Evolutionary conservation across 108 stramenopile species (phyloP).

Genomic region (Aureococcus anophagefferens): DNA sequence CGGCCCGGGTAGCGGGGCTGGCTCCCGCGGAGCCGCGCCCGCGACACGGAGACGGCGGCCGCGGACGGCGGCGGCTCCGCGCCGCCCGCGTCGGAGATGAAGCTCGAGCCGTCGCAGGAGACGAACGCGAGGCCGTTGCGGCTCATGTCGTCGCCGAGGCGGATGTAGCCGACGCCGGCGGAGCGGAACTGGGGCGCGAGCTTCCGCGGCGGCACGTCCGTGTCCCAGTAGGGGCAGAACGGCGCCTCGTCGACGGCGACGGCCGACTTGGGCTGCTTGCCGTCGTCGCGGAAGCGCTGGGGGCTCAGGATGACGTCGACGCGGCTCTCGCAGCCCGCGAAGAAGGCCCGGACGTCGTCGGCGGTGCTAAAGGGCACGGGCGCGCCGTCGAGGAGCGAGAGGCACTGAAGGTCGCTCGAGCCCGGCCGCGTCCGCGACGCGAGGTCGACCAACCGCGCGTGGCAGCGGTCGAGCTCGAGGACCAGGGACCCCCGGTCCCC

Average conservation of each 20-base stretch:
- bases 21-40: too few species aligned
- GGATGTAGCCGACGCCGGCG: slow-evolving; percentile 51
- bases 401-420: background rate
- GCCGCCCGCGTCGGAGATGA: background rate
- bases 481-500: background rate
- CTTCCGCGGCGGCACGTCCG: slow-evolving; percentile 29
- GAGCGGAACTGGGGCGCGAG: slow-evolving; percentile 52
- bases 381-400: background rate
- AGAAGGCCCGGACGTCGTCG: slow-evolving; percentile 25
- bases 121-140: slow-evolving; percentile 48
- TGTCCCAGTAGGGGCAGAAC: slow-evolving; percentile 44
- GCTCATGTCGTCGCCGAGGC: slow-evolving; percentile 56
- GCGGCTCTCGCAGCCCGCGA: slow-evolving; percentile 34
- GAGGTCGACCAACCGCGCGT: background rate
- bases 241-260: too few species aligned
- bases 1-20: too few species aligned
- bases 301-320: slow-evolving; percentile 50
- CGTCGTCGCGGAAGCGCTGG: slow-evolving; percentile 34
- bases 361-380: background rate
- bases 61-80: too few species aligned
- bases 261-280: background rate
- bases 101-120: slow-evolving; percentile 25
- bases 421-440: background rate
- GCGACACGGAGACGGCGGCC: too few species aligned
- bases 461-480: background rate